A percentile compares a stretch with the other conserved stretches of the same genome.
Evolutionary conservation across 768 basidiomycete species (phyloP).

Genomic region (Hebeloma cylindrosporum): DNA sequence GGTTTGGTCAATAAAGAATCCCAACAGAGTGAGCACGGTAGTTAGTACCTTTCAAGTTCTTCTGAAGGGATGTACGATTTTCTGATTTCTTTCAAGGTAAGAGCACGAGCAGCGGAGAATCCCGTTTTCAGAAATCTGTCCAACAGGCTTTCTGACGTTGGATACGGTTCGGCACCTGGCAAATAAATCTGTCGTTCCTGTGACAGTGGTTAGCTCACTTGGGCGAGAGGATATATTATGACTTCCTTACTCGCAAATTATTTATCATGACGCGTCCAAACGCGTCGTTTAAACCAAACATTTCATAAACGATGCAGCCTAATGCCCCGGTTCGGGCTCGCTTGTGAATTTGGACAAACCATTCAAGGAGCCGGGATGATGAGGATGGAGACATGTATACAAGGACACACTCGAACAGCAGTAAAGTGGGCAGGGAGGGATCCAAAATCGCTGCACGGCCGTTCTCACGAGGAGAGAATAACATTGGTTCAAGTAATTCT

Average conservation of each 20-base stretch:
- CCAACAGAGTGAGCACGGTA: not conserved
- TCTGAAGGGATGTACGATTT: slow-evolving; percentile 40
- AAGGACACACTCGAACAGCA: slow-evolving; percentile 92
- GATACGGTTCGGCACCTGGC: slow-evolving; percentile 69
- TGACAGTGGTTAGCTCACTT: not conserved
- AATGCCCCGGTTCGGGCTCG: slow-evolving; percentile 31
- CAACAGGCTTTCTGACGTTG: slow-evolving; percentile 54
- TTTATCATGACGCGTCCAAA: slow-evolving; percentile 94
- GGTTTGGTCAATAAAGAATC: not conserved
- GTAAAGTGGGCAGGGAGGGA: slow-evolving; percentile 68
- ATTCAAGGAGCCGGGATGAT: slow-evolving; percentile 61
- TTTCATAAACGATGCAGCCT: slow-evolving; percentile 82
- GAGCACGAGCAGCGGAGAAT: slow-evolving; percentile 53
- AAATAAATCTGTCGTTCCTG: slow-evolving; percentile 72
- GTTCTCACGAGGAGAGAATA: slow-evolving; percentile 17
- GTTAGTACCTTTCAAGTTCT: slow-evolving; percentile 60
- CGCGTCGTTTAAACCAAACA: slow-evolving; percentile 83
- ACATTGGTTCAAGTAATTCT: slow-evolving; percentile 40
- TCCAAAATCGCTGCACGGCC: slow-evolving; percentile 46
- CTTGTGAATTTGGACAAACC: slow-evolving; percentile 66
- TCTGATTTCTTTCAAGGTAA: slow-evolving; percentile 72
- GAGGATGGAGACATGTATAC: slow-evolving; percentile 75
- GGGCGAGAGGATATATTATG: not conserved
- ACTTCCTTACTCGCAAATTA: slow-evolving; percentile 68
- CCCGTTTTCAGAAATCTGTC: slow-evolving; percentile 58